Base-by-base conservation (phyloP, 768 basidiomycete species). In the Asterophora parasitica region DNA sequence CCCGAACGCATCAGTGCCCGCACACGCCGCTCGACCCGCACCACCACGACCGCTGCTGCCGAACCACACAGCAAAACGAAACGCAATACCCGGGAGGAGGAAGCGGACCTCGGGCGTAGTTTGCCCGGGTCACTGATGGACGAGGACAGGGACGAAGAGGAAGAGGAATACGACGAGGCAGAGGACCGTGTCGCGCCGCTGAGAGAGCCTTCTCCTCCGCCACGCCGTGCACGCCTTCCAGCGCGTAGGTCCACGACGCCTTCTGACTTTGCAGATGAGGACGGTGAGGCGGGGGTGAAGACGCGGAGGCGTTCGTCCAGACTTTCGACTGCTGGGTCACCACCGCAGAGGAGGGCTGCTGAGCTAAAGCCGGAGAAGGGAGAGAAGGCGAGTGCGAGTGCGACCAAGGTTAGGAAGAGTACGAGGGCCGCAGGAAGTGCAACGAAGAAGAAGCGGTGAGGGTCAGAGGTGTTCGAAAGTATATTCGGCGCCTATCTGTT, bases 261-360 rank as follows among this genome's bases (percentile, higher is more conserved):
- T 2, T 62, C 63, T 15, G 70, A 71, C 42, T 37, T 58, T 10
- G 62, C 60, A 17, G 68, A 67, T 44, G 49, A 52, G 33, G 68
- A 68, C 16, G 60, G 44, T 28, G 68, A 6, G 23, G 3, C 23
- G 23, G 23, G 66, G 43, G 68, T 64, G 8, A 64, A 65, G 53
- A 72, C 71, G 5, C 63, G 74, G 49, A 61, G 75, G 46, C 59
- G 75, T 48, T 77, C 75, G 20, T 71, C 74, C 16, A 67, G 75
- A 48, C 49, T 77, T 48, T 63, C 69, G 20, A 60, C 59, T 10
- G 56, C 57, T 4, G 66, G 64, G 7, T 63, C 42, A 13, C 39
- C 51, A 20, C 46, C 44, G 10, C 53, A 55, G 23, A 23, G 23
- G 23, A 23, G 23, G 23, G 23, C 23, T 23, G 6, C 23, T 23